phyloP scores from a whole-genome alignment of 345 rosid species.

The Moringa oleifera region DNA sequence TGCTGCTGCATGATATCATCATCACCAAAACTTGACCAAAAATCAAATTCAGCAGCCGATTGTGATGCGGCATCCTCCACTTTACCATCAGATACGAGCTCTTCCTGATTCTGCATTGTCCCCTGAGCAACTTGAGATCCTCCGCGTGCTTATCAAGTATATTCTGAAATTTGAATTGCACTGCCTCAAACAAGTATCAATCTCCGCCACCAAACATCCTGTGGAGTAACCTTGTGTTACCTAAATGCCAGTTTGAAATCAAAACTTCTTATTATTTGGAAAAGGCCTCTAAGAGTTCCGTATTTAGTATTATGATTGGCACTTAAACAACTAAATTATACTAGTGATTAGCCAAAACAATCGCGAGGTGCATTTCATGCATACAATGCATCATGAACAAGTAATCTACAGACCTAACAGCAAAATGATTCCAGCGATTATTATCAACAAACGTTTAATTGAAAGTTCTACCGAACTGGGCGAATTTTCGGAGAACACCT shows the following conservation, averaged over 20 bases:
- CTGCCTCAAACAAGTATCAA: not conserved
- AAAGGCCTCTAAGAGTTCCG: no score
- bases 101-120: slow-evolving; percentile 52
- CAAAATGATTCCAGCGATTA: no score
- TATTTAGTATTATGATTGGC: no score
- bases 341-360: no score
- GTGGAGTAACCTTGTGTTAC: not conserved
- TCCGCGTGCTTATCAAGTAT: not conserved
- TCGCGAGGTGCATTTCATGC: no score
- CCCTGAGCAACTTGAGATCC: not conserved
- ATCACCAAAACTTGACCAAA: slow-evolving; percentile 41
- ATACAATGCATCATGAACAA: no score
- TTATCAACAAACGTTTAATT: no score
- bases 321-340: no score
- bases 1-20: slow-evolving; percentile 60
- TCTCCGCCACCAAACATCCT: not conserved
- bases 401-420: no score
- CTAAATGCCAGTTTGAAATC: not conserved
- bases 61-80: slow-evolving; percentile 28
- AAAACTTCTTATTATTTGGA: not conserved
- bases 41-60: slow-evolving; percentile 27
- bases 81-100: slow-evolving; percentile 30
- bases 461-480: no score
- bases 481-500: no score
- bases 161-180: not conserved